These are phyloP conservation scores for Fusarium sp. DNA, from an alignment of 2,329 filamentous ascomycete genomes.

Conservation along the genomic window DNA sequence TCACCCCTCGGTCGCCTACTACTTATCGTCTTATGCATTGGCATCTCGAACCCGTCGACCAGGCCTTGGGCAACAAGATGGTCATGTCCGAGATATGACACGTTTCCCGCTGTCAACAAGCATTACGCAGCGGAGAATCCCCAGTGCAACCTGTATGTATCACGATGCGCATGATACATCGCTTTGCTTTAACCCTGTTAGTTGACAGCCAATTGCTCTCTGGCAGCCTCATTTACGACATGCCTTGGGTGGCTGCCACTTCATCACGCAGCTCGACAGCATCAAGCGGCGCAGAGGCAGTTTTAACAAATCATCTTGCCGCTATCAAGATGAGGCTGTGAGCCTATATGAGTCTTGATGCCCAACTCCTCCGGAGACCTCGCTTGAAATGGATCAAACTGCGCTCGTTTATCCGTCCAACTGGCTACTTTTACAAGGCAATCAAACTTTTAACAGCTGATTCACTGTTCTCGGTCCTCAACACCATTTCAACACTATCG, in stretches of 20 bases:
- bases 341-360: not conserved
- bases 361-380: not conserved
- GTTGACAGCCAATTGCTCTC: not conserved
- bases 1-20: not conserved
- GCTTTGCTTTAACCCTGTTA: rapidly evolving
- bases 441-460: not conserved
- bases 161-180: not conserved
- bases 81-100: not conserved
- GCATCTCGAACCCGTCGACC: rapidly evolving
- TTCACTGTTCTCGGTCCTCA: not conserved
- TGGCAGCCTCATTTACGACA: rapidly evolving
- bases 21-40: not conserved
- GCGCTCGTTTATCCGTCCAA: not conserved
- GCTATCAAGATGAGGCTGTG: not conserved
- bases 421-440: rapidly evolving
- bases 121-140: rapidly evolving
- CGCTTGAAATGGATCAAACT: rapidly evolving
- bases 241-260: rapidly evolving
- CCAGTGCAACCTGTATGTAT: rapidly evolving
- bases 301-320: not conserved
- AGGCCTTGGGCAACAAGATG: not conserved
- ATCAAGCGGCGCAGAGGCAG: rapidly evolving
- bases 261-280: not conserved
- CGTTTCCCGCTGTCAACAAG: not conserved
- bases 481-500: not conserved